Evolutionary conservation across 202 grass and related monocot genomes (phyloP), one percentile per base, ranked within the genome.

Genomic region (Zoysia matrella): DNA sequence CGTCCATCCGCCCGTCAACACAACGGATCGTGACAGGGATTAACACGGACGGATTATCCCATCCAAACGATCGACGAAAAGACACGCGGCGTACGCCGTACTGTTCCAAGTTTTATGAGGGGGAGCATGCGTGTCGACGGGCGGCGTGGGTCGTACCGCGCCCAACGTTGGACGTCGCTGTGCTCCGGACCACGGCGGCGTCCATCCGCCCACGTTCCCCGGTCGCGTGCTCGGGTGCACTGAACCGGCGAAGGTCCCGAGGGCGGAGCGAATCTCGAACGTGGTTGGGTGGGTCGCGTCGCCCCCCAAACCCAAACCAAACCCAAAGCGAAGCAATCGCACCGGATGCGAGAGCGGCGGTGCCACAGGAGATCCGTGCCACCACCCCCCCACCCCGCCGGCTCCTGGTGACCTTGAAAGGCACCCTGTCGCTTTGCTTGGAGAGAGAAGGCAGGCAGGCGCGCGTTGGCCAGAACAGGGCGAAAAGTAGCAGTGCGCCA

Each of bases 51-150:
- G 22, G 22, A 22, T 22, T 22, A 22, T 22, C 22, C 22, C 22
- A 22, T 22, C 22, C 22, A 22, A 22, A 22, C 22, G 22, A 22
- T 22, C 22, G 22, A 22, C 22, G 7, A 30, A 30, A 30, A 22
- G 57, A 60, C 57, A 30, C 7, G 16, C 7, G 15, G 15, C 2
- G 57, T 60, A 60, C 57, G 58, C 36, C 18, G 7, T 36, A 61
- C 58, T 36, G 58, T 61, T 61, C 58, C 58, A 61, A 60, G 36
- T 7, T 43, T 42, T 14, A 9, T 4, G 10, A 4, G 11, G 3
- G 1, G 7, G 51, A 3, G n/a, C 42, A 3, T 60, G 66, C 77
- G 77, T 80, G 77, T 80, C 77, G 66, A 70, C 66, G 43, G 1
- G 52, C 1, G 4, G 52, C 3, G n/a, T 3, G 15, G 1, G 75